These are phyloP conservation scores for Agaricales sp. DNA, from an alignment of 1,284 basidiomycete genomes.

Conservation along the genomic window DNA sequence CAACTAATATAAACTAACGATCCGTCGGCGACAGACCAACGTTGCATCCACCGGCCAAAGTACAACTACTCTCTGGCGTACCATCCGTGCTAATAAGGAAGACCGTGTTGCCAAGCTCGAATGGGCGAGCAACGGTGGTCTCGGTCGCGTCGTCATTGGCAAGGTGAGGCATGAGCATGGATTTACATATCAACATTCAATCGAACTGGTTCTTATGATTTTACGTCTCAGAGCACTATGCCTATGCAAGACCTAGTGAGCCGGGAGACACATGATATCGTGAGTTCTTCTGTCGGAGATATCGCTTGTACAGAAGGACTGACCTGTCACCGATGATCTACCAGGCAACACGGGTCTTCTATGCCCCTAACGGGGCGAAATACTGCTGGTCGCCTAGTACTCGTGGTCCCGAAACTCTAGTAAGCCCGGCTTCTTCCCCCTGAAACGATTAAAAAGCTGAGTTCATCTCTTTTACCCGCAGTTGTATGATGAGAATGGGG, in stretches of 20 bases:
- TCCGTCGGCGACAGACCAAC: conserved; percentile 39
- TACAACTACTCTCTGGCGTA: conserved; percentile 65
- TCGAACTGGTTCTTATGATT: neutral
- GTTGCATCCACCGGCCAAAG: conserved; percentile 50
- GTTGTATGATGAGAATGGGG: conserved; percentile 62
- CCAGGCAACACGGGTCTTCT: conserved; percentile 59
- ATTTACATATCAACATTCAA: conserved; percentile 3
- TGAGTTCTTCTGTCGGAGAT: conserved; percentile 25
- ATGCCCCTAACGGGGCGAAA: conserved; percentile 67
- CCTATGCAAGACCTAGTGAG: conserved; percentile 75
- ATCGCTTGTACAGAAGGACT: conserved; percentile 12
- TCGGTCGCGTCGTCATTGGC: conserved; percentile 73
- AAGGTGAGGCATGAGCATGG: conserved; percentile 37
- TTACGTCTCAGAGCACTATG: conserved; percentile 44
- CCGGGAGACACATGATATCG: conserved; percentile 46
- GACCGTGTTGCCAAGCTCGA: conserved; percentile 79
- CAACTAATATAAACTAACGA: conserved; percentile 3
- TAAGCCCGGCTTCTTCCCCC: conserved; percentile 25
- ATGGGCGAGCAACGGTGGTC: conserved; percentile 68
- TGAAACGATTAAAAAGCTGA: conserved; percentile 13
- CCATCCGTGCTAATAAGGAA: conserved; percentile 70
- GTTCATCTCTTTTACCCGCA: conserved; percentile 19
- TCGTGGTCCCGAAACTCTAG: conserved; percentile 49
- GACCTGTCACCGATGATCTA: conserved; percentile 7
- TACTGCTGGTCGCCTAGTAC: conserved; percentile 67